Evolutionary conservation across 331 rosid genomes (phyloP).

Genomic region (Spiraea crenata): DNA sequence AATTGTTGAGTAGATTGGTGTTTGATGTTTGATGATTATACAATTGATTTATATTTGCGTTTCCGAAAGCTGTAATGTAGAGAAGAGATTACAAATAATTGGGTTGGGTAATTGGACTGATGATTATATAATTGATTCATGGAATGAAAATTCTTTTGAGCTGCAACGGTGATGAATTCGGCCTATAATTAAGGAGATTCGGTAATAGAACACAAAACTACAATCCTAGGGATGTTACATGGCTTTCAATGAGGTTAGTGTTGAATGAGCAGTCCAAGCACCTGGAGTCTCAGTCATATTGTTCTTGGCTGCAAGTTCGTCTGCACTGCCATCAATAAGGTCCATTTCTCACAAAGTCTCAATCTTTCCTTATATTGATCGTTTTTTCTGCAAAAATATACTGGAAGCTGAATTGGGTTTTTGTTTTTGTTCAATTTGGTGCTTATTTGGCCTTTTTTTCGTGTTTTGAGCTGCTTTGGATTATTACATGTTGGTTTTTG

Average conservation of each 20-base stretch:
- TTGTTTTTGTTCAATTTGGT: background rate
- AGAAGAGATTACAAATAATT: too few species aligned
- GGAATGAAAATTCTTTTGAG: too few species aligned
- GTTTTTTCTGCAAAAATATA: background rate
- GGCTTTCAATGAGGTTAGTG: constrained; percentile 68
- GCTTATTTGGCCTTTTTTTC: constrained; percentile 4
- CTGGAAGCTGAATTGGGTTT: background rate
- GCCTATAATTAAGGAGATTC: too few species aligned
- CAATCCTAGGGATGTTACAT: too few species aligned
- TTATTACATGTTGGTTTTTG: background rate
- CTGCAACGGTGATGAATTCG: too few species aligned
- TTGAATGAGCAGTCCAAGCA: constrained; percentile 80
- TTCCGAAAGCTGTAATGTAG: too few species aligned
- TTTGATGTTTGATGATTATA: too few species aligned
- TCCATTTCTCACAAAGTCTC: background rate
- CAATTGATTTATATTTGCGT: too few species aligned
- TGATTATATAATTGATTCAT: too few species aligned
- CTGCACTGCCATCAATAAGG: constrained; percentile 84
- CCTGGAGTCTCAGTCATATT: constrained; percentile 73
- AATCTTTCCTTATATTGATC: background rate
- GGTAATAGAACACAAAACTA: too few species aligned
- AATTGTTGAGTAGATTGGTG: too few species aligned
- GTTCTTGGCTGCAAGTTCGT: constrained; percentile 95
- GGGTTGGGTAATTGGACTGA: too few species aligned
- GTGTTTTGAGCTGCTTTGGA: background rate